These are phyloP conservation scores for Avena insularis DNA, from an alignment of 176 grass and related monocot genomes.

Conservation along the genomic window DNA sequence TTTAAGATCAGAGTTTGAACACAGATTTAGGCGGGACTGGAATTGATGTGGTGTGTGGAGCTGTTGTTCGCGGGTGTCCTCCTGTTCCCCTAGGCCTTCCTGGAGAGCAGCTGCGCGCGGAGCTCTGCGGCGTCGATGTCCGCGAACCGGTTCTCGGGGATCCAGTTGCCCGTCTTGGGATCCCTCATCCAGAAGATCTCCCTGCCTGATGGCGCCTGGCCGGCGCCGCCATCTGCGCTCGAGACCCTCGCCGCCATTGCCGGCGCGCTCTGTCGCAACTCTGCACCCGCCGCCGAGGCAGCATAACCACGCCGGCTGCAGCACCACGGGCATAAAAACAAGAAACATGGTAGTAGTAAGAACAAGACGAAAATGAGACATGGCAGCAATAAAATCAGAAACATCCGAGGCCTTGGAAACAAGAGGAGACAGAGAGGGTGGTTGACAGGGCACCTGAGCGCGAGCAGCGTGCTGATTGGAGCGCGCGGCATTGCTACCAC, in stretches of 20 bases:
- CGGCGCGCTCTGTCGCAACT: background rate
- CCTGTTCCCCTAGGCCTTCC: conserved; percentile 19
- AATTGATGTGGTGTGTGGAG: background rate
- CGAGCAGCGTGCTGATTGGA: background rate
- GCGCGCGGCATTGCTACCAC: background rate
- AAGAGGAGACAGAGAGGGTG: background rate
- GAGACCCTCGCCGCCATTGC: background rate
- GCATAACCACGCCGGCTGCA: conserved; percentile 44
- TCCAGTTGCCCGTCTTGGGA: conserved; percentile 59
- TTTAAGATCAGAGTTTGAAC: too few species aligned
- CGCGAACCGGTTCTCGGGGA: conserved; percentile 57
- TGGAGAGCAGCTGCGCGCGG: conserved; percentile 45
- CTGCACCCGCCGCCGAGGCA: background rate
- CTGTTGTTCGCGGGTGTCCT: background rate
- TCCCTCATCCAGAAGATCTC: conserved; percentile 70
- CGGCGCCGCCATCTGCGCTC: background rate
- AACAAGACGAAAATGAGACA: background rate
- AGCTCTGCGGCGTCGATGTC: conserved; percentile 59
- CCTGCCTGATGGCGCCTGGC: background rate
- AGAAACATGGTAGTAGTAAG: background rate
- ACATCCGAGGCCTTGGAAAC: background rate
- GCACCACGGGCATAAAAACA: background rate
- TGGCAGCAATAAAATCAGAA: background rate
- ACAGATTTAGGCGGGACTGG: background rate
- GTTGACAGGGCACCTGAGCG: background rate